A percentile compares a stretch with the other conserved stretches of the same genome.
Conservation (phyloP, 179 eudicot genomes). For the Monotropa hypopitys region DNA sequence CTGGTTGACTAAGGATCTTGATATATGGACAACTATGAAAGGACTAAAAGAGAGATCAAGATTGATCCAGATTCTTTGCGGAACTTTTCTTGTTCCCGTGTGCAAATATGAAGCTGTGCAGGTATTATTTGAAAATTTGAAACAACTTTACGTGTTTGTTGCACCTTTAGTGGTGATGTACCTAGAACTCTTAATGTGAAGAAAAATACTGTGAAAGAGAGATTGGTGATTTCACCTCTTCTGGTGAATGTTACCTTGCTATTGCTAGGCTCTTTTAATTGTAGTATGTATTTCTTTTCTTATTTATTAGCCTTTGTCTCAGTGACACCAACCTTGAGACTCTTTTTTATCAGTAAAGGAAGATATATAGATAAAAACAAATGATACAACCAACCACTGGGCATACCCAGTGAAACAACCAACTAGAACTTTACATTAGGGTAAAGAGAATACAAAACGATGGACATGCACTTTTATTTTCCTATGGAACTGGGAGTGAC, state of each 20-base stretch:
- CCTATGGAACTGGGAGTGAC: no score
- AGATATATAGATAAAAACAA: no score
- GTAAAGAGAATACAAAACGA: no score
- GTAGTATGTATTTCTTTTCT: background rate
- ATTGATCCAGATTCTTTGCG: background rate
- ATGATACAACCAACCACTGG: no score
- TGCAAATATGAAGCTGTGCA: background rate
- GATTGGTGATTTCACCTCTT: background rate
- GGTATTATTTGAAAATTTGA: background rate
- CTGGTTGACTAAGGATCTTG: background rate
- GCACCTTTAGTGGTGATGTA: background rate
- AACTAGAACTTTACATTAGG: no score
- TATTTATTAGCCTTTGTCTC: background rate
- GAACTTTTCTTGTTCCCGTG: background rate
- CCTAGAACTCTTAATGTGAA: background rate
- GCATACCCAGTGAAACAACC: no score
- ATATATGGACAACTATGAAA: background rate
- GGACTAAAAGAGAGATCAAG: constrained; percentile 7
- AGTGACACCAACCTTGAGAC: background rate
- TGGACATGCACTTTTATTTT: no score
- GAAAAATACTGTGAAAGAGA: background rate
- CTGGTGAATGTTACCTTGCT: background rate
- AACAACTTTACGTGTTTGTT: background rate
- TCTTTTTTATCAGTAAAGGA: no score
- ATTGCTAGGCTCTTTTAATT: background rate